A percentile compares a stretch with the other conserved stretches of the same genome.
Evolutionary conservation across 2,329 filamentous ascomycete genomes (phyloP).

Genomic region (Calonectria montana): DNA sequence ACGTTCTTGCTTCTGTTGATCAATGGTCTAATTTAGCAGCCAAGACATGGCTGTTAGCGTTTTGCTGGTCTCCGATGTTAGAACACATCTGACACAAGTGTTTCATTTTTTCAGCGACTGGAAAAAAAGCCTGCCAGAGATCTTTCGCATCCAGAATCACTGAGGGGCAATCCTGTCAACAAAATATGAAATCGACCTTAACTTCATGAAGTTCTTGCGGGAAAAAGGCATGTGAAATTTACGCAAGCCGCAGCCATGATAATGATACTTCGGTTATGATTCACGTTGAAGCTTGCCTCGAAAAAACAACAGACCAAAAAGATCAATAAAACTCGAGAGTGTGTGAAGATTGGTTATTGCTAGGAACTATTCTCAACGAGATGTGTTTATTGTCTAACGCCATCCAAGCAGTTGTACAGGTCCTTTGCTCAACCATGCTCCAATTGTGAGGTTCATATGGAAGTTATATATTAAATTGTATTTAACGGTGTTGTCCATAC

Average conservation of each 20-base stretch:
- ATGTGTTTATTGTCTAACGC: background rate
- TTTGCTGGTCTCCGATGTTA: background rate
- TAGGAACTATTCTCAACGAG: background rate
- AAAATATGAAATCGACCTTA: no score
- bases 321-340: background rate
- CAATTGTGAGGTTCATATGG: background rate
- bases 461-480: background rate
- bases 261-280: no score
- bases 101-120: background rate
- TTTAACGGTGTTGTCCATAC: background rate
- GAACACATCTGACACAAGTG: background rate
- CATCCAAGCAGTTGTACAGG: background rate
- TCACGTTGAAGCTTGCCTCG: no score
- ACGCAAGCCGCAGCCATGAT: no score
- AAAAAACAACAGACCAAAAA: no score
- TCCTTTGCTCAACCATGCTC: background rate
- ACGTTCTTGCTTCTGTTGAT: background rate
- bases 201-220: no score
- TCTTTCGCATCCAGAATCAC: no score
- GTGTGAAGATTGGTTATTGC: background rate
- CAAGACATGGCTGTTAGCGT: background rate
- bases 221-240: no score
- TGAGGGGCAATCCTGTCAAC: no score
- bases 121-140: background rate
- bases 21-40: background rate